phyloP scores from a whole-genome alignment of 164 flowering plant species.

The Piper longum region DNA sequence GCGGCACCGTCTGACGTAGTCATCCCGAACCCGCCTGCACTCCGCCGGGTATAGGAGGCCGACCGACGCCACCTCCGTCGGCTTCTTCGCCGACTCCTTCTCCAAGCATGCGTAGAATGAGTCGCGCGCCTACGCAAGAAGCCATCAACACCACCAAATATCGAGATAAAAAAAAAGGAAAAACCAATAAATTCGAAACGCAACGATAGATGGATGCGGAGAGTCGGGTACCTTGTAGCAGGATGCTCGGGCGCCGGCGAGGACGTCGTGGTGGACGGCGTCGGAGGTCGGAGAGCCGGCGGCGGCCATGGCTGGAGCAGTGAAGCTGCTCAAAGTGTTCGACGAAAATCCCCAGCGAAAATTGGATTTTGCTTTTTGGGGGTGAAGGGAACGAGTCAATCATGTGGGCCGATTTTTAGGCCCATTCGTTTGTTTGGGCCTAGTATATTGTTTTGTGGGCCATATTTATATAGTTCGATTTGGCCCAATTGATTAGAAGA shows the following conservation, averaged over 20 bases:
- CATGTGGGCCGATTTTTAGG: too few relatives aligned
- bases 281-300: slow-evolving; percentile 8
- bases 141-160: neutral
- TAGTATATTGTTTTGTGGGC: too few relatives aligned
- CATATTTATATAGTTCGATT: too few relatives aligned
- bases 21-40: slow-evolving; percentile 49
- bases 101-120: slow-evolving; percentile 69
- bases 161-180: neutral
- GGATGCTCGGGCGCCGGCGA: slow-evolving; percentile 43
- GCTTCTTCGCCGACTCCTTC: slow-evolving; percentile 57
- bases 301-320: neutral
- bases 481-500: too few relatives aligned
- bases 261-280: slow-evolving; percentile 41
- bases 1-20: slow-evolving; percentile 49
- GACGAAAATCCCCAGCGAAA: too few relatives aligned
- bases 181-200: neutral
- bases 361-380: too few relatives aligned
- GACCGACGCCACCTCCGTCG: slow-evolving; percentile 62
- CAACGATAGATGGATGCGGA: neutral
- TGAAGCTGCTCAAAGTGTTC: too few relatives aligned
- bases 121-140: slow-evolving; percentile 48
- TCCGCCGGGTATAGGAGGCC: slow-evolving; percentile 64
- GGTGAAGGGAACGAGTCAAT: too few relatives aligned
- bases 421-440: too few relatives aligned
- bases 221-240: slow-evolving; percentile 58